phyloP scores from a whole-genome alignment of 2,329 filamentous ascomycete genomes.

The Ilyonectria destructans region DNA sequence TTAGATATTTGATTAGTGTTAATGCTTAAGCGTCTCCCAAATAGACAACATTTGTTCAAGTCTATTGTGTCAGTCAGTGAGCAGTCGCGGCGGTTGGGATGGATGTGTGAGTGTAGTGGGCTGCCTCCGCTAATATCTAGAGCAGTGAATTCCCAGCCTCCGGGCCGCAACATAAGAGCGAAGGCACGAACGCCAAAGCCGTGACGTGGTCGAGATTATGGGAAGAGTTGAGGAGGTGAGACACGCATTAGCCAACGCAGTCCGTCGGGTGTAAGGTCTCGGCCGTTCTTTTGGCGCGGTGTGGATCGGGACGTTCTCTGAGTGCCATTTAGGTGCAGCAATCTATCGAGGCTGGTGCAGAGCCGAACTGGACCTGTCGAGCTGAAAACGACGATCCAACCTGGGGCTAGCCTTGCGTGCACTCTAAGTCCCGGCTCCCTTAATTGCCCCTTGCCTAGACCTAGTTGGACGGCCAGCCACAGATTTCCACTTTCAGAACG shows the following conservation, averaged over 20 bases:
- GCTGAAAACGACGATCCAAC: slow-evolving; percentile 34
- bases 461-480: not conserved
- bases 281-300: slow-evolving; percentile 23
- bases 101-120: not conserved
- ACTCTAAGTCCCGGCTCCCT: slow-evolving; percentile 4
- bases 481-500: not conserved
- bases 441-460: not conserved
- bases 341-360: slow-evolving; percentile 26
- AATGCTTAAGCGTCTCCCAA: slow-evolving; percentile 32
- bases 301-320: slow-evolving; percentile 17
- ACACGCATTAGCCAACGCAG: slow-evolving; percentile 14
- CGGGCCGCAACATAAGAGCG: not conserved
- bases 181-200: not conserved
- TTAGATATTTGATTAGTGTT: slow-evolving; percentile 40
- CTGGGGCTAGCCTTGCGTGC: slow-evolving; percentile 18
- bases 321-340: not conserved
- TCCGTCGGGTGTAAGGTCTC: slow-evolving; percentile 12
- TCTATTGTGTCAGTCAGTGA: not conserved
- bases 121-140: not conserved
- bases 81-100: not conserved
- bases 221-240: slow-evolving; percentile 18
- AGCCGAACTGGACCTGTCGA: slow-evolving; percentile 27
- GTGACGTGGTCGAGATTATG: slow-evolving; percentile 19
- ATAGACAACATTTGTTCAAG: slow-evolving; percentile 1
- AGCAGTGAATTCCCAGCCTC: not conserved